Evolutionary conservation across 352 stramenopile genomes (phyloP).

Genomic region (Pythium sukuiense): DNA sequence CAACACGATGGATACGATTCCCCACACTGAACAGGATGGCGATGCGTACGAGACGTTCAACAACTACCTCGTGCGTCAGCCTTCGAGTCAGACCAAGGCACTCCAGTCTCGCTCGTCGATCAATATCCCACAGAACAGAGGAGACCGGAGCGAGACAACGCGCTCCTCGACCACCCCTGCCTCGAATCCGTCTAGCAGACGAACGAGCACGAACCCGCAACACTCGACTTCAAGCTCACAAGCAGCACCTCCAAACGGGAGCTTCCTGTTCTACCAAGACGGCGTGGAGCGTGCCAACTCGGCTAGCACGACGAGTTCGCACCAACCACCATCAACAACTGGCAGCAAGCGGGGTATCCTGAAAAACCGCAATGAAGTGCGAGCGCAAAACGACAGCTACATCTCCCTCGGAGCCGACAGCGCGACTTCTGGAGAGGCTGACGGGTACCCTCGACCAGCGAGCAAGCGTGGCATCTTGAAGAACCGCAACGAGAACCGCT

Average conservation of each 20-base stretch:
- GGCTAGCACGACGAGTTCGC: conserved; percentile 7
- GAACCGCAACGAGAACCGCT: conserved; percentile 18
- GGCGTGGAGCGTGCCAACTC: conserved; percentile 21
- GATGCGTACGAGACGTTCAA: conserved; percentile 76
- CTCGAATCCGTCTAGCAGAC: background rate
- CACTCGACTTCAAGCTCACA: background rate
- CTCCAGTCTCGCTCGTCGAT: conserved; percentile 19
- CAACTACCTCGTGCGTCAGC: conserved; percentile 59
- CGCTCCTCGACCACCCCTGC: background rate
- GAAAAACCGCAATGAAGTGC: conserved; percentile 29
- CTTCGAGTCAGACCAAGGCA: conserved; percentile 46
- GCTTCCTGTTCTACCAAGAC: conserved; percentile 31
- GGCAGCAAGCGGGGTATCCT: conserved; percentile 22
- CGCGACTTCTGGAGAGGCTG: conserved; percentile 11
- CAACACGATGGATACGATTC: background rate
- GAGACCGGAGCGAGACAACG: background rate
- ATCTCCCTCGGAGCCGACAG: conserved; percentile 15
- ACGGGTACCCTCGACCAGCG: background rate
- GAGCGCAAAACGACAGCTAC: conserved; percentile 19
- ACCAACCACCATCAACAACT: conserved; percentile 2
- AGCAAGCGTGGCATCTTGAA: conserved; percentile 5
- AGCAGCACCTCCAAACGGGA: conserved; percentile 7
- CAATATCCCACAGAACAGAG: conserved; percentile 20
- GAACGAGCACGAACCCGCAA: background rate
- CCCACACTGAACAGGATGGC: conserved; percentile 16